Evolutionary conservation across 192 early-diverging fungal genomes (phyloP).

Genomic region (Lunasporangiospora selenospora): DNA sequence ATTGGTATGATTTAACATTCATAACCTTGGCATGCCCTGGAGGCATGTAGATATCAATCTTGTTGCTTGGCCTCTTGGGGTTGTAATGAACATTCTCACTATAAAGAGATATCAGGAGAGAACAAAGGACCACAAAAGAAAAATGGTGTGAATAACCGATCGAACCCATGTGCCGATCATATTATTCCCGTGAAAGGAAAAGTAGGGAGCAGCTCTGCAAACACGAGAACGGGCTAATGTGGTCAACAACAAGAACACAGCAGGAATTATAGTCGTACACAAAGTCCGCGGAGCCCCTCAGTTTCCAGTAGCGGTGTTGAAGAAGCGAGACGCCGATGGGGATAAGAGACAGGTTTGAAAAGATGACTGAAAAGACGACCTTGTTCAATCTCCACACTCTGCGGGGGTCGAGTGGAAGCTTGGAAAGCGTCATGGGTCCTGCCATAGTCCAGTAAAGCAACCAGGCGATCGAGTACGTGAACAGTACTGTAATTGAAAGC

Average conservation of each 20-base stretch:
- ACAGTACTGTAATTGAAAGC: constrained; percentile 2
- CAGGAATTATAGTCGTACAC: constrained; percentile 5
- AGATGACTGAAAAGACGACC: constrained; percentile 30
- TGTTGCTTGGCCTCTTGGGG: constrained; percentile 20
- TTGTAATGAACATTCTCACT: constrained; percentile 33
- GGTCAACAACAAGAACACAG: no score
- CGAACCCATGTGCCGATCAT: no score
- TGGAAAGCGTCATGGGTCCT: constrained; percentile 4
- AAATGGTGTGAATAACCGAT: no score
- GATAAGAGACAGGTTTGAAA: constrained; percentile 25
- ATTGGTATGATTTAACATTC: neutral
- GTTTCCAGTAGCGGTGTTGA: constrained; percentile 26
- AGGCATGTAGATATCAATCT: constrained; percentile 48
- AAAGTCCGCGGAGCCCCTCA: constrained; percentile 16
- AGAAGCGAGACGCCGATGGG: constrained; percentile 27
- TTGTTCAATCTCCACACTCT: constrained; percentile 32
- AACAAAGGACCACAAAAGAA: neutral
- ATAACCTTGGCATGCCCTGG: neutral
- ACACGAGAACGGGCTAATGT: no score
- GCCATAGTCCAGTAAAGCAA: constrained; percentile 36
- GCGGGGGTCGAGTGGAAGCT: constrained; percentile 18
- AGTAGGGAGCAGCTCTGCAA: no score
- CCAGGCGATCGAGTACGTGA: constrained; percentile 40
- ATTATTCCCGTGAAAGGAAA: no score
- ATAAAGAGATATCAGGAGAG: neutral